A percentile compares a stretch with the other conserved stretches of the same genome.
These are phyloP conservation scores for Fagus sylvatica DNA, from an alignment of 306 rosid genomes.

Conservation along the genomic window DNA sequence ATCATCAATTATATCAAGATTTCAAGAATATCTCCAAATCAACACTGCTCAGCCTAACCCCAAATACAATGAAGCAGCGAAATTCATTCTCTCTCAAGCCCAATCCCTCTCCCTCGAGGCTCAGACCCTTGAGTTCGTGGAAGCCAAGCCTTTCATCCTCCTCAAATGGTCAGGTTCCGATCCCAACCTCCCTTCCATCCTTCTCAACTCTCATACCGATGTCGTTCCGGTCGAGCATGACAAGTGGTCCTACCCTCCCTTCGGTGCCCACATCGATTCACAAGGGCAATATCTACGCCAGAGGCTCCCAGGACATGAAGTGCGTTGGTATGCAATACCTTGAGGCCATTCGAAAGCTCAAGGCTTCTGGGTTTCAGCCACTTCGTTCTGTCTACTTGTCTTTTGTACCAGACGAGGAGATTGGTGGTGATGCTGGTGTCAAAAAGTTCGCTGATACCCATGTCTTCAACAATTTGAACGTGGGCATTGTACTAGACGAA, in stretches of 20 bases:
- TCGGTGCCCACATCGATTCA: conserved; percentile 60
- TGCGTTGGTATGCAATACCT: conserved; percentile 92
- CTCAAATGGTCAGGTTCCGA: conserved; percentile 78
- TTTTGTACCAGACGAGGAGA: conserved; percentile 88
- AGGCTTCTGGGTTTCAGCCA: conserved; percentile 55
- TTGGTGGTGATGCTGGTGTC: conserved; percentile 82
- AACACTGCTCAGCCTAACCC: conserved; percentile 84
- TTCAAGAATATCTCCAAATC: conserved; percentile 81
- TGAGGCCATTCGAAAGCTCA: conserved; percentile 74
- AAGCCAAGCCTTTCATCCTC: conserved; percentile 67
- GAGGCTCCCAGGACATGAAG: conserved; percentile 97
- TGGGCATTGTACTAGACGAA: conserved; percentile 84
- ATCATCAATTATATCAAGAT: conserved; percentile 45
- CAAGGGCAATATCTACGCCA: conserved; percentile 52
- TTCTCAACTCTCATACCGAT: conserved; percentile 90
- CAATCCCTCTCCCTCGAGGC: conserved; percentile 63
- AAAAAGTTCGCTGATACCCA: conserved; percentile 51
- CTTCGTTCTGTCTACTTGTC: conserved; percentile 55
- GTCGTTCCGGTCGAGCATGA: conserved; percentile 71
- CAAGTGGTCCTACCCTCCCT: conserved; percentile 80
- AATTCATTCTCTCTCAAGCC: conserved; percentile 60
- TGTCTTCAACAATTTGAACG: conserved; percentile 56
- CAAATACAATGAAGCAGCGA: conserved; percentile 52
- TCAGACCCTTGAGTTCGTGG: conserved; percentile 58
- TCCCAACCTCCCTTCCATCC: conserved; percentile 64